These are phyloP conservation scores for Gossypium mustelinum DNA, from an alignment of 345 rosid genomes.

Conservation along the genomic window DNA sequence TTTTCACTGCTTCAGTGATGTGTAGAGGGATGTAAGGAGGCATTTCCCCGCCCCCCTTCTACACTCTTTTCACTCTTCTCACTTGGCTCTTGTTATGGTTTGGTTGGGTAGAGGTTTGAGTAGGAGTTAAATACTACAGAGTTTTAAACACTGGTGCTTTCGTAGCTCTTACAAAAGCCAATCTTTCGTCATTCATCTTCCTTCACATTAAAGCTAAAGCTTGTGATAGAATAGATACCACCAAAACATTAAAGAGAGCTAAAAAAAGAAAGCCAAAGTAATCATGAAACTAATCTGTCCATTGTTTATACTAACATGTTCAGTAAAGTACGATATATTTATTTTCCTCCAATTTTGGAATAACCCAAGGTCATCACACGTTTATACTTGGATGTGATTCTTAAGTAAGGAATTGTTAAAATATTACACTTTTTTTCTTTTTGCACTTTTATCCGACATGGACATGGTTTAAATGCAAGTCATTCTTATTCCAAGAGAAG, in stretches of 20 bases:
- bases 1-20: accelerated
- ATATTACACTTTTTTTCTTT: not conserved
- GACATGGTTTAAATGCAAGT: not conserved
- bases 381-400: not conserved
- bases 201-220: not conserved
- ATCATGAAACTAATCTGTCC: too few species aligned
- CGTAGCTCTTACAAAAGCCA: not conserved
- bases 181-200: not conserved
- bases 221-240: not conserved
- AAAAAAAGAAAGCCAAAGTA: too few species aligned
- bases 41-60: not conserved
- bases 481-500: not conserved
- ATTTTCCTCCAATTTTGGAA: not conserved
- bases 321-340: not conserved
- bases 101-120: not conserved
- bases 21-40: not conserved
- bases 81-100: not conserved
- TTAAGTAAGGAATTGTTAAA: not conserved
- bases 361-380: not conserved
- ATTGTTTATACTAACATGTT: too few species aligned
- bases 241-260: too few species aligned
- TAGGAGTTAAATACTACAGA: not conserved
- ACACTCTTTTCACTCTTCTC: not conserved
- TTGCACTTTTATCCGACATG: not conserved
- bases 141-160: not conserved